These are phyloP conservation scores for Mortierella sp. DNA, from an alignment of 371 early-diverging fungal species.

Conservation along the genomic window DNA sequence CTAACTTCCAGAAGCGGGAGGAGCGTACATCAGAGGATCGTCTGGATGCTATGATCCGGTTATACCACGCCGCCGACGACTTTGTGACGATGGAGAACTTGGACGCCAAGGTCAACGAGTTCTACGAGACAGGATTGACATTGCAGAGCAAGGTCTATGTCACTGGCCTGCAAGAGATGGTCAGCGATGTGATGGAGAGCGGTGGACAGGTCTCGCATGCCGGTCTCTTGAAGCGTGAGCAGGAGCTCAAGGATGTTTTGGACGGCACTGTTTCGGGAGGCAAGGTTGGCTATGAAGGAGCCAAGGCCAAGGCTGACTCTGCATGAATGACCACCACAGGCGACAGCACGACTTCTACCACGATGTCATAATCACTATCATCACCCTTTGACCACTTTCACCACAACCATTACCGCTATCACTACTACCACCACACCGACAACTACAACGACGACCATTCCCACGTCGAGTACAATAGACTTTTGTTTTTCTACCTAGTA, in stretches of 20 bases:
- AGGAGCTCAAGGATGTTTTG: conserved; percentile 54
- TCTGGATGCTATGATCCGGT: conserved; percentile 58
- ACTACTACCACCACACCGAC: not conserved
- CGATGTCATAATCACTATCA: not conserved
- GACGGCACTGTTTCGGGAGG: conserved; percentile 55
- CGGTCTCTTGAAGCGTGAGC: conserved; percentile 47
- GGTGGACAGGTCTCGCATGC: conserved; percentile 46
- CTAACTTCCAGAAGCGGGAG: conserved; percentile 32
- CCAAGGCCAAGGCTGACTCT: conserved; percentile 33
- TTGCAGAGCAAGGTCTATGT: conserved; percentile 41
- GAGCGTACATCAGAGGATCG: conserved; percentile 56
- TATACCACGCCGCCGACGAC: conserved; percentile 61
- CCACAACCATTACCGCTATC: not conserved
- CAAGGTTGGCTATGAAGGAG: conserved; percentile 46
- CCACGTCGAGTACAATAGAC: not conserved
- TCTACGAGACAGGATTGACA: conserved; percentile 53
- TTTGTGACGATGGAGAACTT: conserved; percentile 65
- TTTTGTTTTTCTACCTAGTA: not conserved
- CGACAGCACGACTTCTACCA: not conserved
- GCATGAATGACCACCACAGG: conserved; percentile 17
- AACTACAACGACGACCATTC: not conserved
- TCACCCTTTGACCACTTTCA: not conserved
- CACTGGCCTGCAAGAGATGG: conserved; percentile 39
- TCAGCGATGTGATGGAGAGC: conserved; percentile 52
- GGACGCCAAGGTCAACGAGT: conserved; percentile 61